Conservation (phyloP, 176 grass and related monocot genomes). For the Guadua angustifolia region DNA sequence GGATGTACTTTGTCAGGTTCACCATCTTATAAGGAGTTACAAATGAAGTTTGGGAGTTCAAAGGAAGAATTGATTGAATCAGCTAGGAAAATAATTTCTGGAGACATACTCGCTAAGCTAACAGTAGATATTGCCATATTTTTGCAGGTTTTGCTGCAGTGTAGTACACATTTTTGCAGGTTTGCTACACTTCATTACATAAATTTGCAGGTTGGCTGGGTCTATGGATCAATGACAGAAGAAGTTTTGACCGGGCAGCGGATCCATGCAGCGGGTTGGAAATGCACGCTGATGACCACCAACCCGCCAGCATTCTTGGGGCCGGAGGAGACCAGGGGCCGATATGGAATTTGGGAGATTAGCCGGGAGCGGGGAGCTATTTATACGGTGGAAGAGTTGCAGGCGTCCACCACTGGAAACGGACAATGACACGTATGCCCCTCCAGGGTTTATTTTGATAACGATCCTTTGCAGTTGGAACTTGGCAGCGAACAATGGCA, state of each 20-base stretch:
- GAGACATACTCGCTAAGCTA: neutral
- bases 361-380: no score
- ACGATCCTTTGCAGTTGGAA: no score
- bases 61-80: constrained; percentile 41
- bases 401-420: no score
- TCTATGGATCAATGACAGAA: constrained; percentile 51
- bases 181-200: neutral
- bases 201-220: constrained; percentile 41
- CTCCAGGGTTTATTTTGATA: no score
- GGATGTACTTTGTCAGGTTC: constrained; percentile 14
- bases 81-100: neutral
- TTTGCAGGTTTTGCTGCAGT: constrained; percentile 18
- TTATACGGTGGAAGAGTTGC: no score
- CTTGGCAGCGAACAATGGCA: no score
- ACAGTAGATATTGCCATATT: neutral
- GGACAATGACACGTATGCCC: no score
- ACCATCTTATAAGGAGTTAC: constrained; percentile 43
- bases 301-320: constrained; percentile 32
- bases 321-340: no score
- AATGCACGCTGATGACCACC: neutral
- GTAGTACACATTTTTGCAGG: neutral
- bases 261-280: constrained; percentile 32
- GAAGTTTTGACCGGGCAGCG: constrained; percentile 46
- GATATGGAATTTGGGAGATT: no score
- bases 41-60: constrained; percentile 37